Evolutionary conservation across 2,329 filamentous ascomycete species (phyloP).

Genomic region (Scleromitrula shiraiana): DNA sequence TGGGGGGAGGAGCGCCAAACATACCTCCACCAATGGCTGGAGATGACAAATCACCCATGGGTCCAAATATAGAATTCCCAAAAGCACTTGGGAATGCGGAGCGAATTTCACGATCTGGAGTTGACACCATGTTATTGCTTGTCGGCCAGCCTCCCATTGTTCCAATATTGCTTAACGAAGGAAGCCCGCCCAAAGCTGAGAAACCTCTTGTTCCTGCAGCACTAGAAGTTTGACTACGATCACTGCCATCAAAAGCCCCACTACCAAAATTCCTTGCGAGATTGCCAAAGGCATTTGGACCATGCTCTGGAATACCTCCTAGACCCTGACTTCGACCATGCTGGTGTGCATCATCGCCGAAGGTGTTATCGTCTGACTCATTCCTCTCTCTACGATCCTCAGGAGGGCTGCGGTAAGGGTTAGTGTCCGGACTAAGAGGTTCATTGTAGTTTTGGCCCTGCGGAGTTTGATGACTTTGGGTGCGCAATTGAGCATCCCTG

Average conservation of each 20-base stretch:
- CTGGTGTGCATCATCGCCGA: constrained; percentile 24
- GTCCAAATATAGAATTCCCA: constrained; percentile 72
- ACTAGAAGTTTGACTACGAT: constrained; percentile 89
- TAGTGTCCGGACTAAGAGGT: constrained; percentile 85
- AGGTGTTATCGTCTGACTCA: constrained; percentile 40
- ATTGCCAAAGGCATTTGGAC: constrained; percentile 45
- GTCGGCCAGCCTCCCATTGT: constrained; percentile 39
- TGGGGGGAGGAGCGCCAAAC: constrained; percentile 55
- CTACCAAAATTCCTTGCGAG: constrained; percentile 43
- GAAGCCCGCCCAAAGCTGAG: constrained; percentile 50
- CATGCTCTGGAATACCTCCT: constrained; percentile 44
- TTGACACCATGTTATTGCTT: constrained; percentile 54
- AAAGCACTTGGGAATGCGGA: constrained; percentile 52
- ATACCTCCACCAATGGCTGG: constrained; percentile 60
- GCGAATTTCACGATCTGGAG: constrained; percentile 55
- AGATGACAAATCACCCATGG: constrained; percentile 71
- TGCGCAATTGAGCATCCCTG: constrained; percentile 43
- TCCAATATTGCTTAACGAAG: constrained; percentile 42
- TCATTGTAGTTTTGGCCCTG: constrained; percentile 43
- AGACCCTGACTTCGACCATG: constrained; percentile 45
- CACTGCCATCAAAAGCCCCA: constrained; percentile 54
- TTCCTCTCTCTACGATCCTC: constrained; percentile 47
- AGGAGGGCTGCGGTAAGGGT: constrained; percentile 88
- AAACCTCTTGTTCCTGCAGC: constrained; percentile 67
- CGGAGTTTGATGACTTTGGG: constrained; percentile 34